A percentile compares a stretch with the other conserved stretches of the same genome.
Conservation (phyloP, 1,284 basidiomycete species). For the Microbotryum silenes-acaulis region DNA sequence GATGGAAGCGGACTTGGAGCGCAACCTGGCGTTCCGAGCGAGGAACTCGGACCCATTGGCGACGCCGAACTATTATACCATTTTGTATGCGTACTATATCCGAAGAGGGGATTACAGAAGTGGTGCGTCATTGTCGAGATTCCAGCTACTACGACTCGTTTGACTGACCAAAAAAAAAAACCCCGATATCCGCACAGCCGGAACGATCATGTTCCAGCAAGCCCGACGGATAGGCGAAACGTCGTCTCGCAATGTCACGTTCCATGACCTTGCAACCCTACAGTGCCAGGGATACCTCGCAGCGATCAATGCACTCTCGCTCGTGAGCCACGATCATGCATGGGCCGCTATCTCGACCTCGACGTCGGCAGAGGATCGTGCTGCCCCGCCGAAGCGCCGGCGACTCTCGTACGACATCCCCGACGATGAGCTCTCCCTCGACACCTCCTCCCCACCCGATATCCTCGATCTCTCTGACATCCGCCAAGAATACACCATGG, state of each 20-base stretch:
- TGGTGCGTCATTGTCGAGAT: slow-evolving; percentile 49
- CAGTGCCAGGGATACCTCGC: slow-evolving; percentile 75
- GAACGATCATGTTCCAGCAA: slow-evolving; percentile 87
- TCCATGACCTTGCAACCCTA: slow-evolving; percentile 57
- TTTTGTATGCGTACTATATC: slow-evolving; percentile 92
- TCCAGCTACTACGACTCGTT: not conserved
- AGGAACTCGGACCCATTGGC: slow-evolving; percentile 84
- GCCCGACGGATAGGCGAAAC: slow-evolving; percentile 67
- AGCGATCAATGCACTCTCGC: slow-evolving; percentile 78
- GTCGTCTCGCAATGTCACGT: slow-evolving; percentile 42
- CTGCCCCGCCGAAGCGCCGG: slow-evolving; percentile 52
- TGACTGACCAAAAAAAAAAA: slow-evolving; percentile 13
- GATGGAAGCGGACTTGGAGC: slow-evolving; percentile 79
- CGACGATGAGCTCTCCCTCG: slow-evolving; percentile 55
- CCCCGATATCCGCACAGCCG: slow-evolving; percentile 51
- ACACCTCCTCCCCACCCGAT: slow-evolving; percentile 49
- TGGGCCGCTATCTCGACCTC: slow-evolving; percentile 59
- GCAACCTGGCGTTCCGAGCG: slow-evolving; percentile 83
- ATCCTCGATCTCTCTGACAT: slow-evolving; percentile 75
- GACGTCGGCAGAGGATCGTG: slow-evolving; percentile 16
- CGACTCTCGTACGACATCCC: slow-evolving; percentile 70
- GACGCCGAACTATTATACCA: slow-evolving; percentile 78
- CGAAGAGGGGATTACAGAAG: slow-evolving; percentile 77
- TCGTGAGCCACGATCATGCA: slow-evolving; percentile 70
- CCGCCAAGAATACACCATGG: slow-evolving; percentile 70